phyloP scores from a whole-genome alignment of 176 grass and related monocot genomes.

The Oryza rufipogon region DNA sequence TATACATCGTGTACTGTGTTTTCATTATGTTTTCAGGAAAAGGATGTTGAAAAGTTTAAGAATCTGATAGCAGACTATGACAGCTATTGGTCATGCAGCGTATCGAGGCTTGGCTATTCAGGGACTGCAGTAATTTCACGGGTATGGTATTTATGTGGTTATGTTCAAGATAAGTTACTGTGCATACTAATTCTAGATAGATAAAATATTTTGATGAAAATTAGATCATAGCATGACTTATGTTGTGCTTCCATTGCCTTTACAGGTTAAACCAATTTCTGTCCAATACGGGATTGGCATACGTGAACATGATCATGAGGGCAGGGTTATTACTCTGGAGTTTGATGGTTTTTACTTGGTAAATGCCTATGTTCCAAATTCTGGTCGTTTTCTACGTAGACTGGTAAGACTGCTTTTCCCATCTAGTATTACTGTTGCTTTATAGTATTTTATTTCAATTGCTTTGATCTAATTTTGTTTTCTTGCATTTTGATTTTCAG shows the following conservation, averaged over 20 bases:
- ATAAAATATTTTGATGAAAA: conserved; percentile 2
- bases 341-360: conserved; percentile 91
- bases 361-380: conserved; percentile 89
- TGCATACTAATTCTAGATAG: not conserved
- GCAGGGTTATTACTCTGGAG: conserved; percentile 80
- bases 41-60: conserved; percentile 25
- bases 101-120: conserved; percentile 53
- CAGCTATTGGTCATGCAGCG: conserved; percentile 61
- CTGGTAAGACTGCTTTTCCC: conserved; percentile 41
- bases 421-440: conserved; percentile 12
- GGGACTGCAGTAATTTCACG: conserved; percentile 51
- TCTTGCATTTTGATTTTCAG: conserved; percentile 48
- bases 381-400: conserved; percentile 67
- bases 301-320: conserved; percentile 77
- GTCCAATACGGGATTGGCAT: conserved; percentile 73
- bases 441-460: conserved; percentile 31
- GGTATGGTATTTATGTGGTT: conserved; percentile 35
- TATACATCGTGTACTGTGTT: not conserved
- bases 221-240: conserved; percentile 4
- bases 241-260: conserved; percentile 36
- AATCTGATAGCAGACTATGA: conserved; percentile 42
- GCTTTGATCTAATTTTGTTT: conserved; percentile 27
- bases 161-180: not conserved
- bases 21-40: conserved; percentile 43
- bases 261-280: conserved; percentile 81